These are phyloP conservation scores for Penicillium roqueforti DNA, from an alignment of 495 filamentous ascomycete species.

Conservation along the genomic window DNA sequence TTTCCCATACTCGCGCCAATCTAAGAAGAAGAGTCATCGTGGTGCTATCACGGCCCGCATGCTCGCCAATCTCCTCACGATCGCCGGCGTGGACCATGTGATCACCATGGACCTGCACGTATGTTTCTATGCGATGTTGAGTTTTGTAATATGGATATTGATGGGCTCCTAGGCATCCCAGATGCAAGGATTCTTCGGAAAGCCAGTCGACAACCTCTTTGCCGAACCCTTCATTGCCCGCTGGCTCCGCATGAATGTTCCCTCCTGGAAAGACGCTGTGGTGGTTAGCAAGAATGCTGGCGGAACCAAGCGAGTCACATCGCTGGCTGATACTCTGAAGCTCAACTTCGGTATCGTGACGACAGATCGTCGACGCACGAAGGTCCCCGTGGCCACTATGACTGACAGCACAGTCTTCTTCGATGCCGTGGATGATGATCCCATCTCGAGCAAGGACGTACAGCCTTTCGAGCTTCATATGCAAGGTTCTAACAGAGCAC, in stretches of 20 bases:
- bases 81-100: conserved; percentile 95
- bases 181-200: conserved; percentile 99
- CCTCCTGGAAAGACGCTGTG: conserved; percentile 83
- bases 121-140: conserved; percentile 25
- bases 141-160: conserved; percentile 13
- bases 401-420: conserved; percentile 59
- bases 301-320: conserved; percentile 96
- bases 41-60: conserved; percentile 96
- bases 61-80: conserved; percentile 88
- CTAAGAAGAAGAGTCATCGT: conserved; percentile 97
- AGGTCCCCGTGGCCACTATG: conserved; percentile 49
- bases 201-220: conserved; percentile 95
- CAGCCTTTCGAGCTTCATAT: conserved; percentile 33
- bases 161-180: conserved; percentile 62
- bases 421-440: conserved; percentile 40
- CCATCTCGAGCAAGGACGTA: conserved; percentile 23
- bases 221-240: conserved; percentile 94
- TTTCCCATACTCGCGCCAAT: conserved; percentile 97
- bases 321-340: conserved; percentile 90
- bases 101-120: conserved; percentile 94
- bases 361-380: conserved; percentile 75
- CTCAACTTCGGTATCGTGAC: conserved; percentile 97
- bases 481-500: conserved; percentile 14
- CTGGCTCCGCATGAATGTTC: conserved; percentile 87
- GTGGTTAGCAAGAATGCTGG: conserved; percentile 98